Base-by-base conservation (phyloP, 441 rosid species). In the Adansonia gregorii region DNA sequence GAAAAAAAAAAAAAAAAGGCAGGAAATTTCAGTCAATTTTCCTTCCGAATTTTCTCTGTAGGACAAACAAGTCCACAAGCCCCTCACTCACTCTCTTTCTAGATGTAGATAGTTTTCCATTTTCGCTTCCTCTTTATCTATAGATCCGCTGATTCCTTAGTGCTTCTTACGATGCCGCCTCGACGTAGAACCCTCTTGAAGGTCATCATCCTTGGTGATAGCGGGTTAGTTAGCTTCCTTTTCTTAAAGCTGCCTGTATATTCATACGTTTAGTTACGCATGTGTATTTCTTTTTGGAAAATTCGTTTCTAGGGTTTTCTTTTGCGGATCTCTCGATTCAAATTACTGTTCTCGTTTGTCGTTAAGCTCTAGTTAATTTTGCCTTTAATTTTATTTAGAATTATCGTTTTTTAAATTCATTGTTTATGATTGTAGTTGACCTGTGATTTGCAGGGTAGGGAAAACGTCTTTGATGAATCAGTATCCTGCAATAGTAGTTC, bases 401-500 rank as follows among this genome's bases (percentile, higher is more conserved):
- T 52, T 72, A 19, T 56, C 20, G 20, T 73, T 73, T 4, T 24
- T 48, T 11, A 60, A 58, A 6, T 73, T 58, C 63, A 9, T n/a
- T 31, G 51, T 17, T 55, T 55, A 35, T 72, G 75, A 55, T 58
- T 20, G 22, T 73, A 66, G 6, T 66, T 74, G 43, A 12, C 73
- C 55, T 78, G 71, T 85, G 70, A 60, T 78, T 74, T 84, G 68
- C 87, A 91, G 96, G 89, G 96, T 91, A 41, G 96, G 96, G 72
- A 91, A 91, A 87, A 91, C 94, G 58, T 91, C 91, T 27, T 85
- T 91, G 94, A 90, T 91, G 95, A 91, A 88, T 79, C 95, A 91
- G 89, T 90, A 88, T 88, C 93, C 93, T 84, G 27, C 35, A 9
- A 7, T 48, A 3, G 51, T 61, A 11, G 9, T 35, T 64, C 27